A percentile compares a stretch with the other conserved stretches of the same genome.
These are phyloP conservation scores for Daedaleopsis nitida DNA, from an alignment of 768 basidiomycete species.

Conservation along the genomic window DNA sequence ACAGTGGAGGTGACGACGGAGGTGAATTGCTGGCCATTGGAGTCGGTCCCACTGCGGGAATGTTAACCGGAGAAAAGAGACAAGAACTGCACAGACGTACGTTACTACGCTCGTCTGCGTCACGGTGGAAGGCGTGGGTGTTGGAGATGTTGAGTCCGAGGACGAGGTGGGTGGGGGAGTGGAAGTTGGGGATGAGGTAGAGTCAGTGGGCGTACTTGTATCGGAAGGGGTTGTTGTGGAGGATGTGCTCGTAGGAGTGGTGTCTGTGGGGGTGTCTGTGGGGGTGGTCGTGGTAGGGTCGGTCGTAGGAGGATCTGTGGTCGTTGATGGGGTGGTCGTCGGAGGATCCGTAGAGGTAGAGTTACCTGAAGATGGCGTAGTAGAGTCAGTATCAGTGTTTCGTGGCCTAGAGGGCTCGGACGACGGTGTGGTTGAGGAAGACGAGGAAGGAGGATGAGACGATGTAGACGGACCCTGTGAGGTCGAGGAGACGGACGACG, in stretches of 20 bases:
- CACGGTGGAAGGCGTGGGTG: constrained; percentile 1
- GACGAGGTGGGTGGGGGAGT: constrained; percentile 1
- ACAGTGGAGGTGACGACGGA: constrained; percentile 19
- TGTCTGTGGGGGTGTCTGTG: not conserved
- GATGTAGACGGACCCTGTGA: constrained; percentile 10
- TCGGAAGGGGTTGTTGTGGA: constrained; percentile 5
- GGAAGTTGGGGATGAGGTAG: not conserved
- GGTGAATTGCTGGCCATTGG: constrained; percentile 23
- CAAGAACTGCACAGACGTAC: constrained; percentile 18
- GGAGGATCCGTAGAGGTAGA: constrained; percentile 9
- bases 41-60: constrained; percentile 20
- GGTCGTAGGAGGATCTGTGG: constrained; percentile 10
- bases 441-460: constrained; percentile 4
- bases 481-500: constrained; percentile 1
- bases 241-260: not conserved
- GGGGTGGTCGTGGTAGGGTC: constrained; percentile 8
- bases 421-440: not conserved
- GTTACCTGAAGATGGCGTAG: constrained; percentile 9
- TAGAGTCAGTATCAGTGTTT: not conserved
- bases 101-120: constrained; percentile 18
- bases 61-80: constrained; percentile 3
- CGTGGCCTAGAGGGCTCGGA: not conserved
- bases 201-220: not conserved
- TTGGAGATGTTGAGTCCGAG: constrained; percentile 2
- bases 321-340: constrained; percentile 8